Evolutionary conservation across 2,329 filamentous ascomycete genomes (phyloP).

Genomic region (Pestalotiopsis sp.): DNA sequence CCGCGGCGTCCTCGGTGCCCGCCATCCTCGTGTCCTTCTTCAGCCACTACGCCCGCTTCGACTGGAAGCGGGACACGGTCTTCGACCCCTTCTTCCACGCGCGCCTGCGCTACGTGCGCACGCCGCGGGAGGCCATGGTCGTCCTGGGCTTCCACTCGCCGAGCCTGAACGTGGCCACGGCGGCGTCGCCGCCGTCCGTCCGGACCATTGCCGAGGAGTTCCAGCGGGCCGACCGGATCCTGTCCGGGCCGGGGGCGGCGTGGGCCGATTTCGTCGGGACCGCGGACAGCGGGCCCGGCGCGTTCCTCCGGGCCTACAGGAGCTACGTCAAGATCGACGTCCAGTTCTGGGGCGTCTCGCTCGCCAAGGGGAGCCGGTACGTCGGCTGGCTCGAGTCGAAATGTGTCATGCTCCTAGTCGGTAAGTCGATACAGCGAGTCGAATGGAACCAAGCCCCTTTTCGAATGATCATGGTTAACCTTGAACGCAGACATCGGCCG

Average conservation of each 20-base stretch:
- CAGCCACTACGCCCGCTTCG: slow-evolving; percentile 59
- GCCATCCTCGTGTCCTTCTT: slow-evolving; percentile 64
- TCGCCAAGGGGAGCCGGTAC: slow-evolving; percentile 54
- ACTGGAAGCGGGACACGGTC: slow-evolving; percentile 57
- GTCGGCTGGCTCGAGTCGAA: slow-evolving; percentile 67
- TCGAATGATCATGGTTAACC: background rate
- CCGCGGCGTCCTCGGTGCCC: slow-evolving; percentile 38
- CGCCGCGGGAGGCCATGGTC: slow-evolving; percentile 60
- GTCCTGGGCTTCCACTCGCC: slow-evolving; percentile 65
- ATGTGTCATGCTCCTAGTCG: slow-evolving; percentile 58
- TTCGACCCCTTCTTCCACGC: slow-evolving; percentile 64
- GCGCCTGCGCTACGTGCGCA: slow-evolving; percentile 53
- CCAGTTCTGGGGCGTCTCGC: slow-evolving; percentile 65
- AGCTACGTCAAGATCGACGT: slow-evolving; percentile 63
- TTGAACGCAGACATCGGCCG: slow-evolving; percentile 52
- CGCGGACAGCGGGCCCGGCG: slow-evolving; percentile 29
- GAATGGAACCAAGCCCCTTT: background rate
- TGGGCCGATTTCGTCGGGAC: slow-evolving; percentile 45
- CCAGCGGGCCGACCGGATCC: slow-evolving; percentile 40
- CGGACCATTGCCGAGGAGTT: slow-evolving; percentile 54
- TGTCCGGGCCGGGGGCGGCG: slow-evolving; percentile 36
- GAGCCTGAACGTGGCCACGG: slow-evolving; percentile 59
- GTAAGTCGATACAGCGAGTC: slow-evolving; percentile 36
- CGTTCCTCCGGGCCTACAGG: slow-evolving; percentile 54
- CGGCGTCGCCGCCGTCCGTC: slow-evolving; percentile 55